phyloP scores from a whole-genome alignment of 2,329 filamentous ascomycete genomes.

The Epichloe elymi region DNA sequence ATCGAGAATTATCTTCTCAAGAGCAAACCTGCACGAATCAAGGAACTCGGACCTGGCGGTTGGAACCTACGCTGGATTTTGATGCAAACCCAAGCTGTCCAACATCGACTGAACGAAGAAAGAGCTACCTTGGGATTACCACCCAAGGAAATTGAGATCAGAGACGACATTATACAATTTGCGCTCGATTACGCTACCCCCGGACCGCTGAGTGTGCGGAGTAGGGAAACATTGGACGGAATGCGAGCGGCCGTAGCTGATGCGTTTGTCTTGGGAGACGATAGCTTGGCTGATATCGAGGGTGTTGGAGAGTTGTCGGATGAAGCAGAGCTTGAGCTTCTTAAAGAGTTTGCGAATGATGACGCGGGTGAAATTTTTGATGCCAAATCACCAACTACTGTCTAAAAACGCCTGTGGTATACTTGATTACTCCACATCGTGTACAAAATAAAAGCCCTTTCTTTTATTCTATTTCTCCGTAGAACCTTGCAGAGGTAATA shows the following conservation, averaged over 20 bases:
- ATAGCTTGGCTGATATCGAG: slow-evolving; percentile 24
- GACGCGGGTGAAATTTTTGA: slow-evolving; percentile 7
- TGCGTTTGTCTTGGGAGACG: slow-evolving; percentile 34
- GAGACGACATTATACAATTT: slow-evolving; percentile 26
- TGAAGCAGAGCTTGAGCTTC: slow-evolving; percentile 21
- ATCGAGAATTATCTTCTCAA: slow-evolving; percentile 86
- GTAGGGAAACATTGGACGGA: slow-evolving; percentile 24
- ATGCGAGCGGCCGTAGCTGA: slow-evolving; percentile 27
- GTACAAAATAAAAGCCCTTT: neutral
- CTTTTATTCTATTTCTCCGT: neutral
- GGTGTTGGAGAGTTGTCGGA: slow-evolving; percentile 26
- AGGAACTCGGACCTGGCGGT: slow-evolving; percentile 76
- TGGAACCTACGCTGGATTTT: slow-evolving; percentile 85
- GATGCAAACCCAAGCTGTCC: slow-evolving; percentile 61
- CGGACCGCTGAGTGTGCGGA: slow-evolving; percentile 23
- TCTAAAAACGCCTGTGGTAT: neutral
- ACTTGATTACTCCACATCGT: neutral
- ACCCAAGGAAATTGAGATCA: slow-evolving; percentile 22
- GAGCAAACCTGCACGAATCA: slow-evolving; percentile 61
- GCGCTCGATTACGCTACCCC: slow-evolving; percentile 29
- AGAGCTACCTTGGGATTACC: slow-evolving; percentile 50
- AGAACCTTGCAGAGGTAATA: slow-evolving; percentile 2
- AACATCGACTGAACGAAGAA: slow-evolving; percentile 52
- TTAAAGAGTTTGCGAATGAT: slow-evolving; percentile 19
- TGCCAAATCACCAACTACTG: neutral